Conservation (phyloP, 2,329 filamentous ascomycete genomes). For the Fusarium sp. region DNA sequence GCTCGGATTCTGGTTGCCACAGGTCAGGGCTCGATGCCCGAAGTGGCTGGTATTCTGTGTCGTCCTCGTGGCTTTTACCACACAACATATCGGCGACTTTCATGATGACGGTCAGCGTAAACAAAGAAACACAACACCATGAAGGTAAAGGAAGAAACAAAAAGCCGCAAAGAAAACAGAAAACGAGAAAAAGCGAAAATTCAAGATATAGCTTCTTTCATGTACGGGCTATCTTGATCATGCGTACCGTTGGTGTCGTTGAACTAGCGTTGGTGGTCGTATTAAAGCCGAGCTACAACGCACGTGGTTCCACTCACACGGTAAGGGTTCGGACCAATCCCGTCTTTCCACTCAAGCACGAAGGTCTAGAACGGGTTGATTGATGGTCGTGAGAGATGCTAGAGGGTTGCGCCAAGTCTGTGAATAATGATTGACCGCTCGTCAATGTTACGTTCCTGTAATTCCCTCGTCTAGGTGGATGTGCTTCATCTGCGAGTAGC, state of each 20-base stretch:
- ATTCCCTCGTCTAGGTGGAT: neutral
- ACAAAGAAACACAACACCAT: neutral
- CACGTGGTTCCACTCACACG: slow-evolving; percentile 1
- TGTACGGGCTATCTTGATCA: neutral
- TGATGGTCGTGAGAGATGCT: neutral
- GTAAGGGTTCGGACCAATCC: neutral
- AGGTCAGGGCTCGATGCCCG: neutral
- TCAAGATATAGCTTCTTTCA: neutral
- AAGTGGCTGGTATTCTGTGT: neutral
- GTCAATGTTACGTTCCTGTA: neutral
- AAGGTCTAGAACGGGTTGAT: neutral
- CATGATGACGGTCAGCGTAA: neutral
- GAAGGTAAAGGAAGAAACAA: neutral
- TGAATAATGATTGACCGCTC: neutral
- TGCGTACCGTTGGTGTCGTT: neutral
- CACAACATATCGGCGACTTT: neutral
- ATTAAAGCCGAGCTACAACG: neutral
- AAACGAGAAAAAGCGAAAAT: neutral
- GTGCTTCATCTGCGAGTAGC: neutral
- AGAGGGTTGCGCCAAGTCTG: neutral
- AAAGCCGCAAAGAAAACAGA: neutral
- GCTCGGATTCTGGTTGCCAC: neutral
- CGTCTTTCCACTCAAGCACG: neutral
- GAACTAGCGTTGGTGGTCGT: neutral
- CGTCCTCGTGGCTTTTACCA: neutral